Percentiles rank a stretch among this genome's conserved stretches.
Conservation (phyloP, 2,329 filamentous ascomycete species). For the Colletotrichum abscissum region DNA sequence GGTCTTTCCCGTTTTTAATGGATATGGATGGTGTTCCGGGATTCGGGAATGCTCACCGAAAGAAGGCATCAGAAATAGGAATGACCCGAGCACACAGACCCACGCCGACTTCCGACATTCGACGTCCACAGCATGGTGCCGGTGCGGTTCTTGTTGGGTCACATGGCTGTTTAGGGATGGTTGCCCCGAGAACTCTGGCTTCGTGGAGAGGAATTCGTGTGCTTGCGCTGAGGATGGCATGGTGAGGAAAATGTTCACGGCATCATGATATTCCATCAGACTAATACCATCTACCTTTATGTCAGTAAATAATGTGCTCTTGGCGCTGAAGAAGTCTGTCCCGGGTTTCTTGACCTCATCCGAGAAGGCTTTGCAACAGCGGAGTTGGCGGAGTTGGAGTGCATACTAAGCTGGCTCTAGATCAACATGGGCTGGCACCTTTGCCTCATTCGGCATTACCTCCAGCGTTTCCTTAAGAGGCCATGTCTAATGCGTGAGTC, state of each 20-base stretch:
- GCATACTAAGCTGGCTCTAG: neutral
- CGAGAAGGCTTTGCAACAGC: neutral
- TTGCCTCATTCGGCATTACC: neutral
- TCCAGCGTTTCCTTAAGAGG: neutral
- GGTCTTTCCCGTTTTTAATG: neutral
- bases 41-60: slow-evolving; percentile 7
- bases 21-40: neutral
- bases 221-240: neutral
- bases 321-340: neutral
- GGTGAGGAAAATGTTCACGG: neutral
- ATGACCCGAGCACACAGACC: slow-evolving; percentile 1
- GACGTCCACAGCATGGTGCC: neutral
- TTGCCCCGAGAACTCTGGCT: neutral
- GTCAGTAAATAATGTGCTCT: neutral
- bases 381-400: neutral
- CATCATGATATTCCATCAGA: neutral
- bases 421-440: neutral
- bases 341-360: neutral
- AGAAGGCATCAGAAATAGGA: slow-evolving; percentile 17
- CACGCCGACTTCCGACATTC: slow-evolving; percentile 15
- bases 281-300: neutral
- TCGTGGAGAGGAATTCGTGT: neutral
- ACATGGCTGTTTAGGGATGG: neutral
- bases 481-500: too few relatives aligned
- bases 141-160: neutral